Evolutionary conservation across 2,329 filamentous ascomycete species (phyloP).

Genomic region (Claviceps monticola): DNA sequence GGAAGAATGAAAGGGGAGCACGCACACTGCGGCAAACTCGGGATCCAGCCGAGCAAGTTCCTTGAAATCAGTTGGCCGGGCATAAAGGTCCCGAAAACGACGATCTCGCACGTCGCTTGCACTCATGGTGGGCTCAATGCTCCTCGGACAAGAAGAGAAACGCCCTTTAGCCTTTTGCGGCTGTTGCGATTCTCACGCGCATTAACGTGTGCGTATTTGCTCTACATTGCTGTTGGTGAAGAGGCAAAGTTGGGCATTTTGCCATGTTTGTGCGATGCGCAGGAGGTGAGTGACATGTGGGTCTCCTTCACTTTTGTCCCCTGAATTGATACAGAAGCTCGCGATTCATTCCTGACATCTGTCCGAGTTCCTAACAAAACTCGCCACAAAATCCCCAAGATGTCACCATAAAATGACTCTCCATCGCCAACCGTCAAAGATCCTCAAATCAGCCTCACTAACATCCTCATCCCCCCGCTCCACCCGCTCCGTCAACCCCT

Average conservation of each 20-base stretch:
- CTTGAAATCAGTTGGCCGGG: conserved; percentile 28
- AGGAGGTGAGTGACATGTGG: background rate
- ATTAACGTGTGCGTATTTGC: background rate
- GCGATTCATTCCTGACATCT: too few species aligned
- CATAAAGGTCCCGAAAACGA: conserved; percentile 27
- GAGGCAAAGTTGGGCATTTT: background rate
- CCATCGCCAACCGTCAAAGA: conserved; percentile 43
- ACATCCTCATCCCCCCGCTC: conserved; percentile 33
- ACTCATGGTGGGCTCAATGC: background rate
- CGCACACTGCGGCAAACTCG: conserved; percentile 28
- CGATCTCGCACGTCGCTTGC: conserved; percentile 9
- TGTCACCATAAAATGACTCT: conserved; percentile 33
- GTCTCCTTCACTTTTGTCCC: background rate
- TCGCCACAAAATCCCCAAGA: too few species aligned
- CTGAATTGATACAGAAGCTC: too few species aligned
- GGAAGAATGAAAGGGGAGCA: background rate
- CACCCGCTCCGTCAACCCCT: conserved; percentile 31
- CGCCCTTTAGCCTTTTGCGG: background rate
- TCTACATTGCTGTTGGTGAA: background rate
- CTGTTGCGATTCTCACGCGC: background rate
- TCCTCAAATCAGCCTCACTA: conserved; percentile 32
- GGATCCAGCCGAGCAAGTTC: conserved; percentile 26
- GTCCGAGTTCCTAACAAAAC: too few species aligned
- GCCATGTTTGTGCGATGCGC: too few species aligned
- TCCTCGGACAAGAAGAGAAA: background rate